Percentiles rank a stretch among this genome's conserved stretches.
These are phyloP conservation scores for Ceratocystis diversiconidia DNA, from an alignment of 2,329 filamentous ascomycete genomes.

Conservation along the genomic window DNA sequence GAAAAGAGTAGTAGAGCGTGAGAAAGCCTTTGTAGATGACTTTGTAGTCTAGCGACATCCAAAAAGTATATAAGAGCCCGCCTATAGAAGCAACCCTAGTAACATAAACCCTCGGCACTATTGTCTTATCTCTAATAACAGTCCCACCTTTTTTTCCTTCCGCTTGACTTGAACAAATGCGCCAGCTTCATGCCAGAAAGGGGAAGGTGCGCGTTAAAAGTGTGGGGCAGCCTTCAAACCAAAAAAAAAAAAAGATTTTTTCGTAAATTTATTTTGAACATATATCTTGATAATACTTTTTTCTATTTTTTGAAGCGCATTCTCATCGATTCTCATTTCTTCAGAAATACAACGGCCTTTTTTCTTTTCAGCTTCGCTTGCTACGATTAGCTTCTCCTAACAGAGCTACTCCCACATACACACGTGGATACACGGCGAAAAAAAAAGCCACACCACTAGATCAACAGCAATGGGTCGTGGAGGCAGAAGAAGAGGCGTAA, in stretches of 20 bases:
- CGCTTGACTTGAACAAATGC: neutral
- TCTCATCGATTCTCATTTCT: no score
- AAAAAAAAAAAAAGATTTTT: neutral
- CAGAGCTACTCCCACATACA: no score
- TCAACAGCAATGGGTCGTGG: conserved; percentile 15
- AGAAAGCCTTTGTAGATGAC: neutral
- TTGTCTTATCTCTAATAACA: neutral
- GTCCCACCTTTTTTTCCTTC: neutral
- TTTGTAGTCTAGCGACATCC: neutral
- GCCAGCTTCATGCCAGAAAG: neutral
- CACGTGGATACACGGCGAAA: no score
- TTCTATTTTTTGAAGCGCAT: no score
- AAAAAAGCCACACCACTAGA: neutral
- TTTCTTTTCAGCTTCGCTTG: no score
- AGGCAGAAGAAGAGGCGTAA: conserved; percentile 18
- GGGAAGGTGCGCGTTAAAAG: neutral
- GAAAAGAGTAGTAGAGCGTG: neutral
- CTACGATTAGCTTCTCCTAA: no score
- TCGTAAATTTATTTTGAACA: no score
- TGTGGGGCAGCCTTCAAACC: conserved; percentile 5
- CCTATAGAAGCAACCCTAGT: neutral
- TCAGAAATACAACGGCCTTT: no score
- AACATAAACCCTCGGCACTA: neutral
- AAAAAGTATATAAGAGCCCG: neutral
- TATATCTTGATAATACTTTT: no score